Percentiles rank a stretch among this genome's conserved stretches.
These are phyloP conservation scores for Beverwykella pulmonaria DNA, from an alignment of 495 filamentous ascomycete species.

Conservation along the genomic window DNA sequence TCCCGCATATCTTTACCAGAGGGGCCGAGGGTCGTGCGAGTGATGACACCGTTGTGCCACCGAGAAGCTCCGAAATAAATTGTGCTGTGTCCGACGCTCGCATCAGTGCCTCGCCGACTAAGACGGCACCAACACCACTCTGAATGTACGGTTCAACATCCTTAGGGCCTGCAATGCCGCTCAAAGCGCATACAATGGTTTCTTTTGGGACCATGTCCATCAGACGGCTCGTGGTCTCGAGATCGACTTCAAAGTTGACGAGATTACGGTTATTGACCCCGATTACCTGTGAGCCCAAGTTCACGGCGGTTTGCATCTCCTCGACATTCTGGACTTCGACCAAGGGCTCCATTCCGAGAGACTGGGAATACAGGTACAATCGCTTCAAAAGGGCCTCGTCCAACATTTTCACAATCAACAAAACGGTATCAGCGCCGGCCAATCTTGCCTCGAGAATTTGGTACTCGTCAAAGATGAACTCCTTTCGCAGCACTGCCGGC, in stretches of 20 bases:
- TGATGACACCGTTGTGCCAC: constrained; percentile 48
- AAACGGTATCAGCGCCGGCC: constrained; percentile 90
- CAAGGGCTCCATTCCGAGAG: constrained; percentile 94
- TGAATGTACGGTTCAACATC: constrained; percentile 87
- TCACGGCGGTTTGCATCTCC: constrained; percentile 86
- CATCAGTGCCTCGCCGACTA: constrained; percentile 97
- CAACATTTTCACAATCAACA: constrained; percentile 99
- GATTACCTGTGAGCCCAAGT: constrained; percentile 89
- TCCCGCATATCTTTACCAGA: constrained; percentile 97
- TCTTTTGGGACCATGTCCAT: constrained; percentile 80
- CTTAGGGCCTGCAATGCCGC: constrained; percentile 87
- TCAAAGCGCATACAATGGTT: constrained; percentile 92
- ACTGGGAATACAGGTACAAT: constrained; percentile 84
- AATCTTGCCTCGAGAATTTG: constrained; percentile 95
- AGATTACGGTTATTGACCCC: constrained; percentile 98
- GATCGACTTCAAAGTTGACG: constrained; percentile 93
- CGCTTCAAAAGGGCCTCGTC: constrained; percentile 70
- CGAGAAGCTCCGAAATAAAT: constrained; percentile 82
- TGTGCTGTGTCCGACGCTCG: constrained; percentile 73
- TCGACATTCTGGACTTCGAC: constrained; percentile 95
- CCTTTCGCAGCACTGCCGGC: constrained; percentile 89
- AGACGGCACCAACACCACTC: constrained; percentile 87
- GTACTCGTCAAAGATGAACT: constrained; percentile 98
- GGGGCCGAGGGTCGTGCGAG: constrained; percentile 41
- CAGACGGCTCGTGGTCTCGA: constrained; percentile 88